Evolutionary conservation across 1,139 yeast genomes (phyloP).

Genomic region (Diutina pseudorugosa): DNA sequence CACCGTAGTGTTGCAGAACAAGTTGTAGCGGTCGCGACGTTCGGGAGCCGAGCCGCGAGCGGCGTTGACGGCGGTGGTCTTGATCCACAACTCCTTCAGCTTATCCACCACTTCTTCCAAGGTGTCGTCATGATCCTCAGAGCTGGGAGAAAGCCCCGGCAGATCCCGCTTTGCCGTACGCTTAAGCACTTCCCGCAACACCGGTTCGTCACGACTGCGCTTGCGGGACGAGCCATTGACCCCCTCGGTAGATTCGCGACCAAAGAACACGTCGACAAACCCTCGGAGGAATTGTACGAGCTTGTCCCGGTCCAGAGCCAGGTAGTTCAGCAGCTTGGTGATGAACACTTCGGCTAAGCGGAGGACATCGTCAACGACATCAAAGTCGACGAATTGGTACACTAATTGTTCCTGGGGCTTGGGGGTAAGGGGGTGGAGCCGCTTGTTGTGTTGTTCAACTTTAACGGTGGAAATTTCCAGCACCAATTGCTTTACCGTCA

Average conservation of each 20-base stretch:
- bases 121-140: slow-evolving; percentile 5
- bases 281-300: slow-evolving; percentile 60
- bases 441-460: slow-evolving; percentile 68
- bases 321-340: slow-evolving; percentile 58
- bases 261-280: slow-evolving; percentile 60
- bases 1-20: slow-evolving; percentile 85
- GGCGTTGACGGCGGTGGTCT: slow-evolving; percentile 26
- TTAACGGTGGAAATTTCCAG: slow-evolving; percentile 89
- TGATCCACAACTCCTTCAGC: slow-evolving; percentile 60
- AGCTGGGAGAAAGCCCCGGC: slow-evolving; percentile 5
- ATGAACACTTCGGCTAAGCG: slow-evolving; percentile 61
- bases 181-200: background rate
- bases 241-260: slow-evolving; percentile 26
- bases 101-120: slow-evolving; percentile 23
- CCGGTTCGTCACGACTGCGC: background rate
- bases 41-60: background rate
- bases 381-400: slow-evolving; percentile 53
- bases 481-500: slow-evolving; percentile 81
- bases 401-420: slow-evolving; percentile 72
- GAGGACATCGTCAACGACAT: slow-evolving; percentile 62
- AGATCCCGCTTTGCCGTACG: background rate
- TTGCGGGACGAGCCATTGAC: background rate
- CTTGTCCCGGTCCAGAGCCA: slow-evolving; percentile 71
- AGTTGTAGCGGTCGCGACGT: slow-evolving; percentile 45
- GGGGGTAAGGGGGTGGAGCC: slow-evolving; percentile 80